Base-by-base conservation (phyloP, 805 yeast species). In the Wickerhamiella hasegawae region DNA sequence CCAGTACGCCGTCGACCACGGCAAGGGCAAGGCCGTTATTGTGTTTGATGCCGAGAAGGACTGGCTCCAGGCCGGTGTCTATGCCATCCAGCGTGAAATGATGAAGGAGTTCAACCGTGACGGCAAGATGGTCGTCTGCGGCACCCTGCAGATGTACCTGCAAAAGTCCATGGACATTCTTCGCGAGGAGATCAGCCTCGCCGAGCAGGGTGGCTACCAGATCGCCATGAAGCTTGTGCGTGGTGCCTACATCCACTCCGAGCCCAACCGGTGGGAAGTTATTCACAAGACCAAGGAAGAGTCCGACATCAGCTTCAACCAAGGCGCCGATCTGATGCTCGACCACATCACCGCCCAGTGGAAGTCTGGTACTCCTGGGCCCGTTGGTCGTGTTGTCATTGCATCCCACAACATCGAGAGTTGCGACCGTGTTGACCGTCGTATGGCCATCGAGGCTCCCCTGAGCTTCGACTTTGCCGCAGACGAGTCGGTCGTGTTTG, bases 211-310 rank as follows among this genome's bases (percentile, higher is more conserved):
- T 35, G 66, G 69, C 35, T 85, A 85, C 57, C 69, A 78, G 51
- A 59, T 84, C 38, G 95, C 94, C 16, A 63, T 84, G 63, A 85
- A 85, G 58, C 67, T 85, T 37, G 97, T 85, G 14, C 73, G 97
- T 57, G 97, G 97, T 44, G 97, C 97, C 12, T 85, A 85, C 62
- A 72, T 85, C 41, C 95, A 85, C 54, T 72, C 93, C 4, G 97
- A 85, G 60, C 69, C 78, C 24, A 65, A 76, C 43, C 67, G 96
- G 51, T 44, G 51, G 34, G 45, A 57, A 4, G 76, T 81, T 15
- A 82, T 85, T 41, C 87, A 76, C 59, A 62, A 65, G 42, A 69
- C 83, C 21, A 85, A 87, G 58, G 65, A 60, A 34, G 85, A 71
- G 41, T 81, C 96, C n/a, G 97, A 85, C 53, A 46, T 44, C 8